Evolutionary conservation across 371 early-diverging fungal species (phyloP).

Genomic region (Mortierella sp.): DNA sequence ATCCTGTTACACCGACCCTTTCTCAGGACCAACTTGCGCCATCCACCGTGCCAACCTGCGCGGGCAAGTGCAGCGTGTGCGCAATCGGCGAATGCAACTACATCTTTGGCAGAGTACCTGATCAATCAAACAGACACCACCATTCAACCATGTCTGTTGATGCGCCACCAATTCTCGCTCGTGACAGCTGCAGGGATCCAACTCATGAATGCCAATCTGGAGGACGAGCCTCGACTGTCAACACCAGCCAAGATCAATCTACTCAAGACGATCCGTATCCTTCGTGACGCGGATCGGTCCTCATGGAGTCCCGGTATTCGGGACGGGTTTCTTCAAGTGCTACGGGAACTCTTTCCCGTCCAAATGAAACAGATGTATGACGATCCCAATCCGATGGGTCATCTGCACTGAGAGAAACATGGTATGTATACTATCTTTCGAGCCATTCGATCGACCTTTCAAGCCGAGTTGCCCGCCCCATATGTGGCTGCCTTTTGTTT

Average conservation of each 20-base stretch:
- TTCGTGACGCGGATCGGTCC: conserved; percentile 46
- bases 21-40: conserved; percentile 47
- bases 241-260: conserved; percentile 54
- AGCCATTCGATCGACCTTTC: too few species aligned
- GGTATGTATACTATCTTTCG: too few species aligned
- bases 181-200: conserved; percentile 52
- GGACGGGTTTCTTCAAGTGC: conserved; percentile 37
- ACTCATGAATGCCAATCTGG: conserved; percentile 47
- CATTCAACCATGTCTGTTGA: conserved; percentile 40
- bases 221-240: conserved; percentile 49
- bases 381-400: background rate
- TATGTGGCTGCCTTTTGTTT: too few species aligned
- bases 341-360: conserved; percentile 39
- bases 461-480: too few species aligned
- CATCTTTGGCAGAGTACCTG: conserved; percentile 40
- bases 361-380: conserved; percentile 46
- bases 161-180: conserved; percentile 51
- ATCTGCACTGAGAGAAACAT: too few species aligned
- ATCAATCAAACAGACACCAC: conserved; percentile 39
- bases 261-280: conserved; percentile 45
- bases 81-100: conserved; percentile 52
- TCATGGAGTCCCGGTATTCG: conserved; percentile 28
- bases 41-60: conserved; percentile 41
- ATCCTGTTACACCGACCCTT: conserved; percentile 48
- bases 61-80: conserved; percentile 49